These are phyloP conservation scores for Citrus maxima DNA, from an alignment of 345 rosid species.

Conservation along the genomic window DNA sequence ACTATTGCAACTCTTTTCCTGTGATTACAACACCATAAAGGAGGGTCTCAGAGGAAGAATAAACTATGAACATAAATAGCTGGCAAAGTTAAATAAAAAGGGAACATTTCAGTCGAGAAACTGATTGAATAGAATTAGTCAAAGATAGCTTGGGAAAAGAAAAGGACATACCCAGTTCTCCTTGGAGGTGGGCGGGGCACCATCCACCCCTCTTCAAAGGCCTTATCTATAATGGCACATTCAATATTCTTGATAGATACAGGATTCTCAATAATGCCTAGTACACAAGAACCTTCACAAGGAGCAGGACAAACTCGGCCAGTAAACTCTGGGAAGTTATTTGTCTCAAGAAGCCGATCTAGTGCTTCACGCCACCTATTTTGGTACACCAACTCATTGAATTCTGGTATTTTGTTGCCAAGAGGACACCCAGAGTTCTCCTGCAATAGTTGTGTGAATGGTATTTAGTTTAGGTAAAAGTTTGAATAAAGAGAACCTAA, in stretches of 20 bases:
- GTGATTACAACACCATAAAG: constrained; percentile 12
- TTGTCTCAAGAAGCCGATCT: constrained; percentile 90
- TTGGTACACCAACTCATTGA: constrained; percentile 95
- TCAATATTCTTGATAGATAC: constrained; percentile 94
- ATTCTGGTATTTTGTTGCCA: constrained; percentile 99
- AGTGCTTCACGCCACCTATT: constrained; percentile 99
- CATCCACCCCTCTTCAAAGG: constrained; percentile 99
- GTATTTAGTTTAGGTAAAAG: not conserved
- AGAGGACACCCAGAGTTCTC: constrained; percentile 98
- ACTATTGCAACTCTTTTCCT: constrained; percentile 84
- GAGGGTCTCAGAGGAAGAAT: not conserved
- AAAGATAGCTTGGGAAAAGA: not conserved
- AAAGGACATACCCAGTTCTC: constrained; percentile 73
- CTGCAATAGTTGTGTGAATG: constrained; percentile 30
- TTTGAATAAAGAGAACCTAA: not conserved
- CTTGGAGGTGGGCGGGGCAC: constrained; percentile 79
- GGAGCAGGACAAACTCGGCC: constrained; percentile 99
- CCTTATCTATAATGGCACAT: constrained; percentile 90
- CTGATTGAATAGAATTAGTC: not conserved
- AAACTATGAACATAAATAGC: not conserved
- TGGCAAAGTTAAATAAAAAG: not conserved
- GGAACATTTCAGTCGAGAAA: not conserved
- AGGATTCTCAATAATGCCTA: constrained; percentile 99
- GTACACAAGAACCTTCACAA: constrained; percentile 99
- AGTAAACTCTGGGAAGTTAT: constrained; percentile 97